These are phyloP conservation scores for Blepharisma japonicum DNA, from an alignment of 73 alveolate species.

Conservation along the genomic window DNA sequence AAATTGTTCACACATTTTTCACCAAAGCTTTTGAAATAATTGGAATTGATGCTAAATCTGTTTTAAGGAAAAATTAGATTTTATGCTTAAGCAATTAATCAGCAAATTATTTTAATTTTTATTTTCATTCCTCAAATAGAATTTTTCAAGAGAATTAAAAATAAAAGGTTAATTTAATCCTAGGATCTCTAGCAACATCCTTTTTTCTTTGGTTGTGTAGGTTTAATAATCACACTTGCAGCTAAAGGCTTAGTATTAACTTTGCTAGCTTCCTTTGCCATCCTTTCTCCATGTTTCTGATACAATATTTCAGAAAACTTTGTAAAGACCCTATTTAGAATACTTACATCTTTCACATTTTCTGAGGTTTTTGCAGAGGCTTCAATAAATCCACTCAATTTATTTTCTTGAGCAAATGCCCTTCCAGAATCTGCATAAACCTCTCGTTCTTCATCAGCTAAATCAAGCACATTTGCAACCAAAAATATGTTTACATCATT, in stretches of 20 bases:
- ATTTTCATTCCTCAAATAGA: no score
- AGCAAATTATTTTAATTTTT: no score
- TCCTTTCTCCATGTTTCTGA: not conserved
- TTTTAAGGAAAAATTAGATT: no score
- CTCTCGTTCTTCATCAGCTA: constrained; percentile 56
- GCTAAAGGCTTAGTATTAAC: not conserved
- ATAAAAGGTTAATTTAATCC: no score
- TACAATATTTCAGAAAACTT: constrained; percentile 10
- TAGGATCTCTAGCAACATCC: constrained; percentile 11
- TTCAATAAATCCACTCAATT: constrained; percentile 16
- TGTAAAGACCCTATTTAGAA: constrained; percentile 21
- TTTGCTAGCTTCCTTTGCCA: not conserved
- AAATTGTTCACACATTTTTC: no score
- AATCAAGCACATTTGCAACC: constrained; percentile 54
- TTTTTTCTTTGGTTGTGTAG: constrained; percentile 16
- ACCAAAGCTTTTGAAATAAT: no score
- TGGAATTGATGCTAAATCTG: no score
- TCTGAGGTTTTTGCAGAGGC: constrained; percentile 29
- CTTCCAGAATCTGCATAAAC: not conserved
- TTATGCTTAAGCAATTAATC: no score
- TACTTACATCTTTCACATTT: constrained; percentile 11
- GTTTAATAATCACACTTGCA: not conserved
- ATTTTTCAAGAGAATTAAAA: no score
- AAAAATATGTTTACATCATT: constrained; percentile 34
- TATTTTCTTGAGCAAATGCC: not conserved